These are phyloP conservation scores for Chalciporus piperatus DNA, from an alignment of 768 basidiomycete genomes.

Conservation along the genomic window DNA sequence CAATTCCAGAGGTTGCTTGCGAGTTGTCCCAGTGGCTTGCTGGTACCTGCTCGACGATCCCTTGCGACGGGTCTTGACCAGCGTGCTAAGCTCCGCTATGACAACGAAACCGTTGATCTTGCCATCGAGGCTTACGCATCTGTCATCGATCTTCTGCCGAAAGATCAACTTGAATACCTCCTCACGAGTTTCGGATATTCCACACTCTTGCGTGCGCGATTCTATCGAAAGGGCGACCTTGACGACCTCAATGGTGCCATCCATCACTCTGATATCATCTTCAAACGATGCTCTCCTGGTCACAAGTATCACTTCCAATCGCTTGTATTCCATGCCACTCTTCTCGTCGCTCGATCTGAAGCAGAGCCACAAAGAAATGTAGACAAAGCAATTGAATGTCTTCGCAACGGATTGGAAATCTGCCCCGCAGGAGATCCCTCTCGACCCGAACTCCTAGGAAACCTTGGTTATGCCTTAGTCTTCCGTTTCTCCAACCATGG, in stretches of 20 bases:
- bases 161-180: slow-evolving; percentile 4
- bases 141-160: slow-evolving; percentile 7
- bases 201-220: slow-evolving; percentile 1
- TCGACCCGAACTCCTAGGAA: slow-evolving; percentile 2
- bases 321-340: slow-evolving; percentile 7
- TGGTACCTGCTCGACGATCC: slow-evolving; percentile 1
- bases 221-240: slow-evolving; percentile 5
- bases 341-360: slow-evolving; percentile 10
- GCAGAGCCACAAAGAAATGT: slow-evolving; percentile 6
- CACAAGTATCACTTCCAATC: slow-evolving; percentile 1
- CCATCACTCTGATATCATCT: slow-evolving; percentile 7
- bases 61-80: slow-evolving; percentile 11
- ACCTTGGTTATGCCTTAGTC: slow-evolving; percentile 12
- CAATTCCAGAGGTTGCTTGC: slow-evolving; percentile 5
- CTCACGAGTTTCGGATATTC: slow-evolving; percentile 7
- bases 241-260: slow-evolving; percentile 15
- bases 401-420: slow-evolving; percentile 7
- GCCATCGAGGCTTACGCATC: slow-evolving; percentile 7
- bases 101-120: slow-evolving; percentile 16
- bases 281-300: slow-evolving; percentile 3
- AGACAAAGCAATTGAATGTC: slow-evolving; percentile 12
- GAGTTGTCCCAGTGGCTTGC: slow-evolving; percentile 4
- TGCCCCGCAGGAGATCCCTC: slow-evolving; percentile 3
- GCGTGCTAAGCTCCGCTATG: slow-evolving; percentile 7
- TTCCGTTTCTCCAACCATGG: slow-evolving; percentile 22